Conservation (phyloP, 116 monocot species). For the Zostera marina region DNA sequence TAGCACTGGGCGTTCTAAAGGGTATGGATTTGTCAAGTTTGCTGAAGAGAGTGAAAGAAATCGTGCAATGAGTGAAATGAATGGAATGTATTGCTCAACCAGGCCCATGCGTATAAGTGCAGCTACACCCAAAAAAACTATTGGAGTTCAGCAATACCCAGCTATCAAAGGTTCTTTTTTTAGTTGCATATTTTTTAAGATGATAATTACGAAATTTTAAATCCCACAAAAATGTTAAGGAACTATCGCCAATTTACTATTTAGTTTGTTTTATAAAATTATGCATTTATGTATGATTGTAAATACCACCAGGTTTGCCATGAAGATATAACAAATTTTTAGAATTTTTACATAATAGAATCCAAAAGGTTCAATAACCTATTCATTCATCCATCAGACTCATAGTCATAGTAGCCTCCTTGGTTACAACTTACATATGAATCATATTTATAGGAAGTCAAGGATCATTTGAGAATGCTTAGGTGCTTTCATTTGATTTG, state of each 20-base stretch:
- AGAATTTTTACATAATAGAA: background rate
- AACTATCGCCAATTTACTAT: background rate
- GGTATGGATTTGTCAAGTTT: slow-evolving; percentile 95
- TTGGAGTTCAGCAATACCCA: slow-evolving; percentile 41
- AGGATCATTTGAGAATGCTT: too few species aligned
- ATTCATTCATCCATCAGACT: too few species aligned
- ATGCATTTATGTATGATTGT: background rate
- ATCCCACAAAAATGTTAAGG: background rate
- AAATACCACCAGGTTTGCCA: background rate
- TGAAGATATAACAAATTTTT: background rate
- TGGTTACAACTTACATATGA: too few species aligned
- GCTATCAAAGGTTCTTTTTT: slow-evolving; percentile 25
- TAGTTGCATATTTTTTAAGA: background rate
- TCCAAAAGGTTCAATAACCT: too few species aligned
- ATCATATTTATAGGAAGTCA: too few species aligned
- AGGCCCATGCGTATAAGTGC: slow-evolving; percentile 87
- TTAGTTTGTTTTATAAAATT: slow-evolving; percentile 12
- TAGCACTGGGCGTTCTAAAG: slow-evolving; percentile 74
- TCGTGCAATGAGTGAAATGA: slow-evolving; percentile 93
- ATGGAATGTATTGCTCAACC: slow-evolving; percentile 76
- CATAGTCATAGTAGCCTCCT: too few species aligned
- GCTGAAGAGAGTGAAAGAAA: slow-evolving; percentile 71
- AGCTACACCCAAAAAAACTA: slow-evolving; percentile 66
- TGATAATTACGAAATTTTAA: background rate
- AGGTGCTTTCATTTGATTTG: too few species aligned